These are phyloP conservation scores for Clausena lansium DNA, from an alignment of 345 rosid genomes.

Conservation along the genomic window DNA sequence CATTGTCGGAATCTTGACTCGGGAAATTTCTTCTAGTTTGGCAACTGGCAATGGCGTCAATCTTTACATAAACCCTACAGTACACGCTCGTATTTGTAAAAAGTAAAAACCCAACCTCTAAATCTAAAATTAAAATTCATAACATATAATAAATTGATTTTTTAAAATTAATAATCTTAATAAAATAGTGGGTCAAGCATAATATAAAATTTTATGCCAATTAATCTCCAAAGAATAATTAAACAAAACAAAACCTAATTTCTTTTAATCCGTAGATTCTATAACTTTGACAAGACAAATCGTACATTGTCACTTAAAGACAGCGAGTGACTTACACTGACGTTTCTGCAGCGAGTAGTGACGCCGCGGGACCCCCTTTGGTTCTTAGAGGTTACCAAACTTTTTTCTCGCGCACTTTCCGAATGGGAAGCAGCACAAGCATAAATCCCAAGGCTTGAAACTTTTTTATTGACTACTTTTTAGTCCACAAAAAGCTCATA, in stretches of 20 bases:
- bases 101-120: neutral
- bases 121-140: too few relatives aligned
- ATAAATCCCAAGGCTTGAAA: neutral
- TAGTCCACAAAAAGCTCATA: neutral
- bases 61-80: neutral
- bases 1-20: neutral
- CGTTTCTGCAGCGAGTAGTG: neutral
- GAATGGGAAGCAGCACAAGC: neutral
- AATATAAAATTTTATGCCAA: too few relatives aligned
- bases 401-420: neutral
- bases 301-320: neutral
- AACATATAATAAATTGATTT: too few relatives aligned
- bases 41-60: too few relatives aligned
- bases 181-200: too few relatives aligned
- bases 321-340: neutral
- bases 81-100: neutral
- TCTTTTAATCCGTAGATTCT: too few relatives aligned
- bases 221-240: too few relatives aligned
- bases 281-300: too few relatives aligned
- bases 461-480: neutral
- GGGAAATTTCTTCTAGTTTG: too few relatives aligned
- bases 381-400: neutral
- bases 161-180: too few relatives aligned
- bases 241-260: too few relatives aligned
- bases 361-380: neutral